Evolutionary conservation across 129 eudicot species (phyloP).

Genomic region (Ambrosia trifida): DNA sequence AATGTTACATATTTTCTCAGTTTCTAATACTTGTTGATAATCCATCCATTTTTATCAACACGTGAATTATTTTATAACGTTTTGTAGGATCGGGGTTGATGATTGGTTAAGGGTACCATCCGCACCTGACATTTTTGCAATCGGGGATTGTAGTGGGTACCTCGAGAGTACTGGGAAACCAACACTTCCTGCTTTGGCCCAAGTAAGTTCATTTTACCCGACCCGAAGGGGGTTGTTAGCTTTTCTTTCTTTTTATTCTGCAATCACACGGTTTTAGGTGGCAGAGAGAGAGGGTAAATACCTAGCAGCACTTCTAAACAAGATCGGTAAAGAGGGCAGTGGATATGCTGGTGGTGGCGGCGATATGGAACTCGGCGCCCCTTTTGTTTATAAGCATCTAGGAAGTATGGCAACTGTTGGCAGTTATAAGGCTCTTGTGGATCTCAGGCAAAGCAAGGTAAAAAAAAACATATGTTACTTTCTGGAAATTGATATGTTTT

Average conservation of each 20-base stretch:
- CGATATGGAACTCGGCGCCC: slow-evolving; percentile 58
- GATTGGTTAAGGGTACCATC: slow-evolving; percentile 91
- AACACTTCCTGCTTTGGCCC: slow-evolving; percentile 95
- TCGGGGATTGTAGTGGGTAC: slow-evolving; percentile 90
- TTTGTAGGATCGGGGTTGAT: slow-evolving; percentile 76
- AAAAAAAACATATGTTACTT: not conserved
- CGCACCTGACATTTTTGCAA: slow-evolving; percentile 77
- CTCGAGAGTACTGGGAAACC: slow-evolving; percentile 88
- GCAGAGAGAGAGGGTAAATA: slow-evolving; percentile 96
- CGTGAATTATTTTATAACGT: not conserved
- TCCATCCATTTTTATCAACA: not conserved
- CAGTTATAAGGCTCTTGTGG: slow-evolving; percentile 94
- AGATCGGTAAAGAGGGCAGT: slow-evolving; percentile 76
- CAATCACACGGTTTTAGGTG: no score
- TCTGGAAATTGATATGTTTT: not conserved
- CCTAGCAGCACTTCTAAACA: slow-evolving; percentile 64
- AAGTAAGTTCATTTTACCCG: slow-evolving; percentile 41
- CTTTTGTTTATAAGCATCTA: slow-evolving; percentile 84
- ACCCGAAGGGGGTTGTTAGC: no score
- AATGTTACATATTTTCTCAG: no score
- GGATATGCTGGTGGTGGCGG: slow-evolving; percentile 60
- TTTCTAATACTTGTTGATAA: no score
- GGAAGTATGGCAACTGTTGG: slow-evolving; percentile 99
- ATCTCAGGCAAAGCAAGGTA: slow-evolving; percentile 98
- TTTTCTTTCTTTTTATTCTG: no score